phyloP scores from a whole-genome alignment of 2,329 filamentous ascomycete species.

The Penicillium glabrum region DNA sequence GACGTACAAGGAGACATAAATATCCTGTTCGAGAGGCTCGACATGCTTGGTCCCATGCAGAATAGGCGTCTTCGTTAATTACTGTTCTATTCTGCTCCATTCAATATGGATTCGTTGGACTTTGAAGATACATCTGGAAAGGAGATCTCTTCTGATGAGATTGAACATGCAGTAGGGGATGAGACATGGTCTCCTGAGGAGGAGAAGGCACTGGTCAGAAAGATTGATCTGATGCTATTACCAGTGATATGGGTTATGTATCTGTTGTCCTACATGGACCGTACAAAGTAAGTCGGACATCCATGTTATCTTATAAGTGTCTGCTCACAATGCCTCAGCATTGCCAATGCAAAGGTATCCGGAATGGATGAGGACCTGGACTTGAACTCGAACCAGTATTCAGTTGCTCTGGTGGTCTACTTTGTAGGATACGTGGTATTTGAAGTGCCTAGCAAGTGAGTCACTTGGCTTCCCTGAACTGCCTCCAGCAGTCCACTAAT shows the following conservation, averaged over 20 bases:
- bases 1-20: slow-evolving; percentile 4
- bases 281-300: slow-evolving; percentile 18
- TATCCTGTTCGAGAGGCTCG: not conserved
- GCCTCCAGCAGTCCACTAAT: not conserved
- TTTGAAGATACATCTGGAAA: slow-evolving; percentile 4
- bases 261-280: slow-evolving; percentile 47
- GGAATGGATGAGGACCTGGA: slow-evolving; percentile 22
- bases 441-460: slow-evolving; percentile 54
- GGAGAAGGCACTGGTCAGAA: slow-evolving; percentile 47
- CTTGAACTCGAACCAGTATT: slow-evolving; percentile 47
- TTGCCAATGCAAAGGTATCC: slow-evolving; percentile 28
- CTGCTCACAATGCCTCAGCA: slow-evolving; percentile 6
- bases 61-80: not conserved
- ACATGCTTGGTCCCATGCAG: not conserved
- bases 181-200: slow-evolving; percentile 27
- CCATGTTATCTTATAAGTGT: not conserved
- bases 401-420: slow-evolving; percentile 54
- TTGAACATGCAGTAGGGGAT: slow-evolving; percentile 16
- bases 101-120: slow-evolving; percentile 1
- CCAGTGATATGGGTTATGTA: slow-evolving; percentile 54
- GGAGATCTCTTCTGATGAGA: slow-evolving; percentile 14
- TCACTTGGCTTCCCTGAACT: not conserved
- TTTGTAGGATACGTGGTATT: slow-evolving; percentile 56
- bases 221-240: slow-evolving; percentile 46
- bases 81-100: not conserved